Evolutionary conservation across 257 asterid species (phyloP).

Genomic region (Thymus quinquecostatus): DNA sequence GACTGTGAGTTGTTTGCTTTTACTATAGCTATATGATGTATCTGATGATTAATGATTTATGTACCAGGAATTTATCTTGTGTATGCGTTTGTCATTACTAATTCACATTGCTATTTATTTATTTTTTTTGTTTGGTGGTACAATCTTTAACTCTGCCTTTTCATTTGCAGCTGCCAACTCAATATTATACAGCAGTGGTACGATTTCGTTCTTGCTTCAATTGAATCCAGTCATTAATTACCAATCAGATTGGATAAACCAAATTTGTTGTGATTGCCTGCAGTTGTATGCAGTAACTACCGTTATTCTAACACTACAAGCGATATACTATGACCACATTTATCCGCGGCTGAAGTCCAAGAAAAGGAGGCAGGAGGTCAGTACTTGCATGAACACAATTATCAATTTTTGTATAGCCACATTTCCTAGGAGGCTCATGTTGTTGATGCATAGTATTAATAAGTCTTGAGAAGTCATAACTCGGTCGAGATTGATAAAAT

Average conservation of each 20-base stretch:
- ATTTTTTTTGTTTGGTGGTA: conserved; percentile 2
- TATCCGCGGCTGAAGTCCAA: conserved; percentile 53
- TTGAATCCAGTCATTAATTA: conserved; percentile 22
- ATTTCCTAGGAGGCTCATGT: not conserved
- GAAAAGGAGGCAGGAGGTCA: conserved; percentile 50
- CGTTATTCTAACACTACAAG: conserved; percentile 48
- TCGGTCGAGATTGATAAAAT: conserved; percentile 1
- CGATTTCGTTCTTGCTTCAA: conserved; percentile 17
- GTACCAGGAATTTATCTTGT: not conserved
- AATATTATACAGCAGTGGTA: conserved; percentile 73
- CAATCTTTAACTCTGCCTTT: conserved; percentile 30
- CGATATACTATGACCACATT: conserved; percentile 56
- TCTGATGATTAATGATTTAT: not conserved
- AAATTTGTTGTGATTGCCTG: conserved; percentile 26
- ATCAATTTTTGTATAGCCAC: not conserved
- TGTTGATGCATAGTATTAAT: not conserved
- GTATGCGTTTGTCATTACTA: not conserved
- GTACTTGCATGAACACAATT: conserved; percentile 19
- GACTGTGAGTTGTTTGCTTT: conserved; percentile 51
- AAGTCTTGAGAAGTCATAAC: not conserved
- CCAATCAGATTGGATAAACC: conserved; percentile 25
- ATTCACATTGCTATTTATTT: not conserved
- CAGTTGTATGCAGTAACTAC: conserved; percentile 65
- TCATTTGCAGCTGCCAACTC: conserved; percentile 76
- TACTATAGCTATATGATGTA: not conserved